A percentile compares a stretch with the other conserved stretches of the same genome.
Evolutionary conservation across 805 yeast species (phyloP).

Genomic region (Hanseniaspora clermontiae): DNA sequence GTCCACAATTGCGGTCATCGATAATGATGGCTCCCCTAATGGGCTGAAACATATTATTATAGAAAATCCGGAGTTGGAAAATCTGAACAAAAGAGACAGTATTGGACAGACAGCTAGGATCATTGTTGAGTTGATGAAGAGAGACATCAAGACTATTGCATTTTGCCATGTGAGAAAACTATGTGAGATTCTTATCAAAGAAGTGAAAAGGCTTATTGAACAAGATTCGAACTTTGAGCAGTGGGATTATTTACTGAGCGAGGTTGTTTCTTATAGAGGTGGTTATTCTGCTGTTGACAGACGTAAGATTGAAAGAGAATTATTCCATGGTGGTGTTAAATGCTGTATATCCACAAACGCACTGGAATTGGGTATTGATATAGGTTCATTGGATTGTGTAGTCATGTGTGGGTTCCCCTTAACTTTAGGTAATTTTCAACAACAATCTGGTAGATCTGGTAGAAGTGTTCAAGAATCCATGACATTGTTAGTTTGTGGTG

Average conservation of each 20-base stretch:
- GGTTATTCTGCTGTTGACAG: constrained; percentile 84
- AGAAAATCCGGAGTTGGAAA: constrained; percentile 74
- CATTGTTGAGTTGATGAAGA: constrained; percentile 49
- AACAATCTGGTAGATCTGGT: constrained; percentile 96
- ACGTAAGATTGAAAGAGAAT: constrained; percentile 71
- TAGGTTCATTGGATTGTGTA: constrained; percentile 85
- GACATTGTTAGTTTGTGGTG: constrained; percentile 72
- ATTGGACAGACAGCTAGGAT: constrained; percentile 66
- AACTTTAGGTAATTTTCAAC: constrained; percentile 76
- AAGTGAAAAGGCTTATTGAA: constrained; percentile 38
- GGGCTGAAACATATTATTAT: constrained; percentile 63
- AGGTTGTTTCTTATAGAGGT: constrained; percentile 86
- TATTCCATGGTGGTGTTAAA: constrained; percentile 74
- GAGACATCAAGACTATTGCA: constrained; percentile 67
- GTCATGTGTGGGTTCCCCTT: constrained; percentile 86
- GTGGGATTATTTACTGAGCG: constrained; percentile 36
- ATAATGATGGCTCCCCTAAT: constrained; percentile 78
- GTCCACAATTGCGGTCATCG: constrained; percentile 34
- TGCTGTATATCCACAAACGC: constrained; percentile 95
- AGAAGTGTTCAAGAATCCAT: constrained; percentile 74
- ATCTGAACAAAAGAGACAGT: constrained; percentile 44
- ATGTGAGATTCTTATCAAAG: constrained; percentile 80
- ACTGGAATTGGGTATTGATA: constrained; percentile 86
- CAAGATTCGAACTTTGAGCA: constrained; percentile 29
- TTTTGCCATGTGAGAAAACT: constrained; percentile 78